These are phyloP conservation scores for Ogataea dorogensis DNA, from an alignment of 805 yeast species.

Conservation along the genomic window DNA sequence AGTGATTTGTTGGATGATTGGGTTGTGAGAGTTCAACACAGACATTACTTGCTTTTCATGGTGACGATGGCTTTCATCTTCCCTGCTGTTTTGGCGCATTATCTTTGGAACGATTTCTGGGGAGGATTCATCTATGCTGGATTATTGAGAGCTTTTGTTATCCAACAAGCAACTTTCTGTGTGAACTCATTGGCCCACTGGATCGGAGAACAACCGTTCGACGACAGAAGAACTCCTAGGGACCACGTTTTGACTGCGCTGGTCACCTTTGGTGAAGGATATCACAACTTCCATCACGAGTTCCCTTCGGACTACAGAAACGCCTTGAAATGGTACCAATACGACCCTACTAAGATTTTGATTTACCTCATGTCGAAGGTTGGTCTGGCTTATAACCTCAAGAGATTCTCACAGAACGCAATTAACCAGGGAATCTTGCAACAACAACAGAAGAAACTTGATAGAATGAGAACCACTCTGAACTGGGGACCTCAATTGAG, in stretches of 20 bases:
- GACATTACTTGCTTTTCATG: constrained; percentile 69
- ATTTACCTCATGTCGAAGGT: constrained; percentile 59
- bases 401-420: constrained; percentile 75
- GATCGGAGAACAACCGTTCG: constrained; percentile 84
- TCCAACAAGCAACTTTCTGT: constrained; percentile 85
- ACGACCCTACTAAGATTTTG: constrained; percentile 73
- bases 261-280: constrained; percentile 86
- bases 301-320: constrained; percentile 88
- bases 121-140: constrained; percentile 83
- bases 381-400: constrained; percentile 71
- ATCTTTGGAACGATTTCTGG: constrained; percentile 54
- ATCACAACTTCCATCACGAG: constrained; percentile 89
- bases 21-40: constrained; percentile 78
- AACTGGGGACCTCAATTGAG: constrained; percentile 75
- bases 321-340: constrained; percentile 84
- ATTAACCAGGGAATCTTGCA: constrained; percentile 80
- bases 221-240: constrained; percentile 83
- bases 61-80: constrained; percentile 55
- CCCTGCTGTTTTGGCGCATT: constrained; percentile 59
- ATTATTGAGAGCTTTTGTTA: constrained; percentile 61
- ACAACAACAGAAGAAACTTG: constrained; percentile 79
- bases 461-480: constrained; percentile 56
- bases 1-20: constrained; percentile 76
- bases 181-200: constrained; percentile 85
- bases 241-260: constrained; percentile 78